These are phyloP conservation scores for Ascochyta rabiei DNA, from an alignment of 2,329 filamentous ascomycete genomes.

Conservation along the genomic window DNA sequence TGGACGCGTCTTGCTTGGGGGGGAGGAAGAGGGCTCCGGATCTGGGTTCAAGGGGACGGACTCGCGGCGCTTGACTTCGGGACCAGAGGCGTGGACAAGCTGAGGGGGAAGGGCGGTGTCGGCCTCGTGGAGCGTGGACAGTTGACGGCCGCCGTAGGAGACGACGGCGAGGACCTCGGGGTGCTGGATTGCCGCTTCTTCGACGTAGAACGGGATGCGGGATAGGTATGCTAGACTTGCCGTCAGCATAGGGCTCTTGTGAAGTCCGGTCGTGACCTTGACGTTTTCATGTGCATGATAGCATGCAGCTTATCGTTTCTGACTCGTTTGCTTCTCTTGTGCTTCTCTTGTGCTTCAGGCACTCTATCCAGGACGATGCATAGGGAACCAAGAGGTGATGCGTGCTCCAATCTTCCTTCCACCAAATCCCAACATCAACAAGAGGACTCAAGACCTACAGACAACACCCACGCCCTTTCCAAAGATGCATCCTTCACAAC, in stretches of 20 bases:
- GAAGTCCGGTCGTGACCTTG: no score
- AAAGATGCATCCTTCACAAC: slow-evolving; percentile 32
- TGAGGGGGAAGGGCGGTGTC: slow-evolving; percentile 31
- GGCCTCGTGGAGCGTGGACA: slow-evolving; percentile 32
- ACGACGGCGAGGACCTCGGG: slow-evolving; percentile 40
- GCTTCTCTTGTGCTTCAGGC: no score
- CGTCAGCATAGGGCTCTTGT: neutral
- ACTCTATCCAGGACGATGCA: no score
- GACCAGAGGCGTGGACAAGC: slow-evolving; percentile 38
- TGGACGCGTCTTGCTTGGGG: slow-evolving; percentile 7
- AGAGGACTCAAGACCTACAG: slow-evolving; percentile 29
- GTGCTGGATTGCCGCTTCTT: slow-evolving; percentile 33
- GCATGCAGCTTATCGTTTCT: no score
- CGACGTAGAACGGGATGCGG: slow-evolving; percentile 40
- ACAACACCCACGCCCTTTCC: slow-evolving; percentile 39
- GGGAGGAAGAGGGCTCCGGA: slow-evolving; percentile 6
- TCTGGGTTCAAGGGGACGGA: slow-evolving; percentile 30
- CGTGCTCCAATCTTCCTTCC: no score
- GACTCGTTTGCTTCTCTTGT: no score
- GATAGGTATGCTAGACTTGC: slow-evolving; percentile 36
- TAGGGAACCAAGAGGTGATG: no score
- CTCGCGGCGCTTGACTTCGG: slow-evolving; percentile 25
- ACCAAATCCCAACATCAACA: neutral
- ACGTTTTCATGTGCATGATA: no score
- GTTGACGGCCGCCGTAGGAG: slow-evolving; percentile 38